These are phyloP conservation scores for Boletus holoroseus DNA, from an alignment of 1,284 basidiomycete genomes.

Conservation along the genomic window DNA sequence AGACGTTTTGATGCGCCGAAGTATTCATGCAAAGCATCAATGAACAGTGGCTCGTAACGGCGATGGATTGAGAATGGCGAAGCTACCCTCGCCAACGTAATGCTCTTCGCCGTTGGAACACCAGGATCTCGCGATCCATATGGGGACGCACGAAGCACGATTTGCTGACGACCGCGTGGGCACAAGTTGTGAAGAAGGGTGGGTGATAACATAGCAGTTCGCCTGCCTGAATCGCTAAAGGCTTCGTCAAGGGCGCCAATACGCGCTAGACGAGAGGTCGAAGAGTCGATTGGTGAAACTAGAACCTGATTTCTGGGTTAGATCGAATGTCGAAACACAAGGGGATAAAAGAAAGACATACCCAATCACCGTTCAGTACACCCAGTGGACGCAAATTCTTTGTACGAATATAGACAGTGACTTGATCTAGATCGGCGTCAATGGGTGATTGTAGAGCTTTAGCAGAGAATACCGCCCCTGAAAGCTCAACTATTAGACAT, in stretches of 20 bases:
- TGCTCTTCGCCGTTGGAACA: constrained; percentile 65
- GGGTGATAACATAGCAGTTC: constrained; percentile 35
- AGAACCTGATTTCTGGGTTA: constrained; percentile 20
- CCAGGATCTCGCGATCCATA: constrained; percentile 35
- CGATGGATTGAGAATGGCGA: constrained; percentile 76
- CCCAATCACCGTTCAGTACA: constrained; percentile 85
- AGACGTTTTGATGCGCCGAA: constrained; percentile 60
- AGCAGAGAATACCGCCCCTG: constrained; percentile 24
- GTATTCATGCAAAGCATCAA: constrained; percentile 63
- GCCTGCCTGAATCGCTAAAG: constrained; percentile 35
- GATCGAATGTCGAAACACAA: neutral
- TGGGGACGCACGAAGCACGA: constrained; percentile 43
- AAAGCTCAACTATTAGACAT: constrained; percentile 7
- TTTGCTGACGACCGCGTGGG: constrained; percentile 10
- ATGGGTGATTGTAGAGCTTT: constrained; percentile 34
- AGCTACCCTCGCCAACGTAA: constrained; percentile 81
- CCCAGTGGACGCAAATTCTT: constrained; percentile 69
- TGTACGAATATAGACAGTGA: constrained; percentile 53
- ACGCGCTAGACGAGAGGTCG: constrained; percentile 48
- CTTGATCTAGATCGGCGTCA: constrained; percentile 40
- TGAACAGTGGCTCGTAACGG: constrained; percentile 65
- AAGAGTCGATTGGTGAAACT: constrained; percentile 25
- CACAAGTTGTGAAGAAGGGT: constrained; percentile 24
- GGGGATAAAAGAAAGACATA: constrained; percentile 34
- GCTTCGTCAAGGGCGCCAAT: constrained; percentile 50